Evolutionary conservation across 1,284 basidiomycete genomes (phyloP), one percentile per base, ranked within the genome.

Genomic region (Tranzscheliella williamsii): DNA sequence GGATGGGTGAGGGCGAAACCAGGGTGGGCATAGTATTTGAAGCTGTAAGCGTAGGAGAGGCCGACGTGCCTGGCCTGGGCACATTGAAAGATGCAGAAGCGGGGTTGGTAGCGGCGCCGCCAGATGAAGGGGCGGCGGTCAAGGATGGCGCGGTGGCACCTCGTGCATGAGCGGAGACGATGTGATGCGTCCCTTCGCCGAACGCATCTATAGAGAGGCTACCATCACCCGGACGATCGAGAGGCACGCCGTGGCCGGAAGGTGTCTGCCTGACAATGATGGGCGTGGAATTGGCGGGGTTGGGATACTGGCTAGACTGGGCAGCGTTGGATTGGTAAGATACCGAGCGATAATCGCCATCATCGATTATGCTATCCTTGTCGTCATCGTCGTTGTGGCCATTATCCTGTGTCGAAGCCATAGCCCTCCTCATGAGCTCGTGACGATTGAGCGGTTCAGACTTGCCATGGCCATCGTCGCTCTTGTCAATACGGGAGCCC

Each of bases 361-460:
- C 51, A 3, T 56, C 52, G 35, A 63, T 41, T 26, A 45, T 49
- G 38, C 52, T 57, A 4, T 43, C 55, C n/a, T n/a, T n/a, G 33
- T 45, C 48, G 27, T 56, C 60, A 29, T 52, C 42, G 35, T 16
- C 46, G 24, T 52, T 23, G 16, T 40, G 38, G 13, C 38, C 38
- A 24, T 36, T 43, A 24, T 69, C 63, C 18, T 55, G 55, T 4
- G 69, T 61, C 18, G 60, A 50, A 17, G 65, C 64, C 65, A 72
- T 72, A 21, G 70, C 70, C n/a, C 67, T 45, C n/a, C 70, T 55
- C 70, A 72, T 72, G 36, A 72, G 63, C 35, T 72, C 70, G 38
- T 70, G 67, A 22, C 67, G 47, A 38, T 72, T 69, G 30, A 62
- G 61, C 4, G 57, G 49, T 26, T 64, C 62, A 12, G 42, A 16